These are phyloP conservation scores for Gamarada debralockiae DNA, from an alignment of 495 filamentous ascomycete species.

Conservation along the genomic window DNA sequence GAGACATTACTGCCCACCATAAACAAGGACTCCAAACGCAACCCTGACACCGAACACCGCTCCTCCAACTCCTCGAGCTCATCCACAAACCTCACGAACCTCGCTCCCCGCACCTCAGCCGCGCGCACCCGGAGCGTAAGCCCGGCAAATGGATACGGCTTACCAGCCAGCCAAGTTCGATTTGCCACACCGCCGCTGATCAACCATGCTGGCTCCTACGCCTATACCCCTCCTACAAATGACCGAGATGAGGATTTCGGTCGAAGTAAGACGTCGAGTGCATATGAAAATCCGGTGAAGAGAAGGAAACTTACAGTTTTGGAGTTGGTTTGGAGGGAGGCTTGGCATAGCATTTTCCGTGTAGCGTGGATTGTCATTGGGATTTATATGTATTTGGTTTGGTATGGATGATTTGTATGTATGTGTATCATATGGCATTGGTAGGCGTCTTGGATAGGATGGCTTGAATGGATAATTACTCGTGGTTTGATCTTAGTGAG, in stretches of 20 bases:
- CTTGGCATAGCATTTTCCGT: constrained; percentile 25
- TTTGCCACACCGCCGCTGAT: constrained; percentile 21
- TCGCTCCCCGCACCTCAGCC: constrained; percentile 21
- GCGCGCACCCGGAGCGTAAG: constrained; percentile 22
- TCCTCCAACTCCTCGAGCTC: constrained; percentile 19
- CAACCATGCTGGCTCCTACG: constrained; percentile 6
- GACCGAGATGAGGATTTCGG: not conserved
- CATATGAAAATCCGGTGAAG: not conserved
- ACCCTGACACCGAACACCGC: constrained; percentile 6
- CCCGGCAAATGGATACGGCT: constrained; percentile 27
- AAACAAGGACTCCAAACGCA: constrained; percentile 13
- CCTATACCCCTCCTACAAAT: not conserved
- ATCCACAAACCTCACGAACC: constrained; percentile 7
- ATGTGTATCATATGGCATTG: too few species aligned
- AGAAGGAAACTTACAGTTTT: constrained; percentile 10
- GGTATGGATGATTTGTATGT: constrained; percentile 20
- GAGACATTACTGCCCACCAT: constrained; percentile 15
- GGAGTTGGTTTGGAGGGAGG: constrained; percentile 16
- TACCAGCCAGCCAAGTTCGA: constrained; percentile 15
- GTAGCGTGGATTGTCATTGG: constrained; percentile 42
- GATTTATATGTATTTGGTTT: constrained; percentile 51
- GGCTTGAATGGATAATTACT: too few species aligned
- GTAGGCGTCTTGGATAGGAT: too few species aligned
- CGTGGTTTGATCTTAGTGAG: too few species aligned
- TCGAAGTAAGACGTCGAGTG: not conserved